Percentiles rank a stretch among this genome's conserved stretches.
phyloP scores from a whole-genome alignment of 352 stramenopile species.

The Phytophthora hybrid region DNA sequence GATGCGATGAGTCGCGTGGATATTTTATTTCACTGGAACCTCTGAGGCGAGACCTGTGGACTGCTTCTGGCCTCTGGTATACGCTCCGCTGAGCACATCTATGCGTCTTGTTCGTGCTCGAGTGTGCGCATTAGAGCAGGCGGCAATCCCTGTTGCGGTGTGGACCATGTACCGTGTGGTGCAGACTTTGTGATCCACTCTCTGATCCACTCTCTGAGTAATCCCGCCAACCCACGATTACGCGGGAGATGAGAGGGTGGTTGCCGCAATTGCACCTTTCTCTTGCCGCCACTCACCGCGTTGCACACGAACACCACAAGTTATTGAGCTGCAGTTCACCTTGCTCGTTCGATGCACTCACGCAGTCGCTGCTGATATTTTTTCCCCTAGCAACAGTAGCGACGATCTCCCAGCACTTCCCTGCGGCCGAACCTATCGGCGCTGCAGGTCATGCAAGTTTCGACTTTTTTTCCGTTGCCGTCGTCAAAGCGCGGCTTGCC shows the following conservation, averaged over 20 bases:
- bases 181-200: background rate
- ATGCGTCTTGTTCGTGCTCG: background rate
- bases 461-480: background rate
- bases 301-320: background rate
- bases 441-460: background rate
- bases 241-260: background rate
- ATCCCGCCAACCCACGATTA: constrained; percentile 19
- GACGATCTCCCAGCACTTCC: background rate
- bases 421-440: background rate
- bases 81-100: no score
- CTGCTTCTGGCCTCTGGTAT: constrained; percentile 6
- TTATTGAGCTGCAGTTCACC: no score
- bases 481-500: background rate
- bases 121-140: background rate
- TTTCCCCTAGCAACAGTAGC: no score
- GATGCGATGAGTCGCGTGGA: background rate
- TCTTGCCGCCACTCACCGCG: constrained; percentile 20
- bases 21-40: constrained; percentile 16
- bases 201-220: constrained; percentile 18
- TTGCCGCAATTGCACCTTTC: constrained; percentile 28
- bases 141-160: background rate
- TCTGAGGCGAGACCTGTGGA: background rate
- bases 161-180: no score
- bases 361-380: no score
- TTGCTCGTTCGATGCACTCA: no score